A percentile compares a stretch with the other conserved stretches of the same genome.
Conservation (phyloP, 352 stramenopile species). For the Phytophthora macrochlamydospora region DNA sequence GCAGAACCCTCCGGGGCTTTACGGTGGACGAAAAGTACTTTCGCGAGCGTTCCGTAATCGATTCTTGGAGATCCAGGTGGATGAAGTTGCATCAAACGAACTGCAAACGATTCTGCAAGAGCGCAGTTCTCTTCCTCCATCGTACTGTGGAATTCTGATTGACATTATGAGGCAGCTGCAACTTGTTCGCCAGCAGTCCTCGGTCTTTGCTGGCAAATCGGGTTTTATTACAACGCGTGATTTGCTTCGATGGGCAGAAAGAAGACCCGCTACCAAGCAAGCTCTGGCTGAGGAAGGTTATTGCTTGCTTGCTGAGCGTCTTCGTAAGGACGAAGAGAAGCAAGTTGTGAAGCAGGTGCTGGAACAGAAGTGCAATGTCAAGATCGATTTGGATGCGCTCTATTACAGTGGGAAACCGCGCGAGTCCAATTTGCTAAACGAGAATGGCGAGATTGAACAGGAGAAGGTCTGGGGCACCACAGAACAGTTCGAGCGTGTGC, state of each 20-base stretch:
- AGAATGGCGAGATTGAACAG: conserved; percentile 73
- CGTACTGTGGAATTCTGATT: conserved; percentile 97
- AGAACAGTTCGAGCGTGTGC: conserved; percentile 83
- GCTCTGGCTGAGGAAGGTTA: conserved; percentile 91
- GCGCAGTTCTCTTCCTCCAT: conserved; percentile 94
- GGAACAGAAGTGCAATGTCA: conserved; percentile 95
- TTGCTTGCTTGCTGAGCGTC: conserved; percentile 96
- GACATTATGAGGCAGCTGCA: conserved; percentile 97
- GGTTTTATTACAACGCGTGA: conserved; percentile 99
- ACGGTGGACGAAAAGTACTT: conserved; percentile 99
- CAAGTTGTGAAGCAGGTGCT: conserved; percentile 93
- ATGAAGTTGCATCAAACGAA: conserved; percentile 96
- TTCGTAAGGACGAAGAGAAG: conserved; percentile 98
- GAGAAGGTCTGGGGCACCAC: conserved; percentile 82
- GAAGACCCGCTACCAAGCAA: conserved; percentile 86
- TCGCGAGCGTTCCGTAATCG: conserved; percentile 99
- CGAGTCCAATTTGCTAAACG: conserved; percentile 79
- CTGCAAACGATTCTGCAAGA: conserved; percentile 97
- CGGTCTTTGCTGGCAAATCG: conserved; percentile 98
- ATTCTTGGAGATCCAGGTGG: conserved; percentile 99
- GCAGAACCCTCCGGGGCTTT: conserved; percentile 98
- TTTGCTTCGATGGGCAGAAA: conserved; percentile 98
- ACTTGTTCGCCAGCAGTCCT: conserved; percentile 89
- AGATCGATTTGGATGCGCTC: conserved; percentile 88
- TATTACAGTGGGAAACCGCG: conserved; percentile 72